Evolutionary conservation across 2,329 filamentous ascomycete genomes (phyloP).

Genomic region (Penicillium sp.): DNA sequence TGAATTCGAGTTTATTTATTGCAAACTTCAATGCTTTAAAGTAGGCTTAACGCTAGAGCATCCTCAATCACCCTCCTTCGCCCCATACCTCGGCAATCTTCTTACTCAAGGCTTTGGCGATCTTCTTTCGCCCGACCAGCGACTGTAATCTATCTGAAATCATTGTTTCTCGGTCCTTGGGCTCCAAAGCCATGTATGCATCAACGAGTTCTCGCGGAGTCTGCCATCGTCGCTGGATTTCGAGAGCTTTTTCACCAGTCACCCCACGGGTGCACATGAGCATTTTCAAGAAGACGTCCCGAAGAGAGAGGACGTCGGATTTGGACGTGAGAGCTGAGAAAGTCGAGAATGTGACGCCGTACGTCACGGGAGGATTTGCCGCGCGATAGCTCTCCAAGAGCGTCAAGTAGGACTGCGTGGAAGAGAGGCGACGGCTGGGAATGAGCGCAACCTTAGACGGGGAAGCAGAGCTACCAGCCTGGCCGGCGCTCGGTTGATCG

Average conservation of each 20-base stretch:
- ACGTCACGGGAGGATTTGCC: constrained; percentile 47
- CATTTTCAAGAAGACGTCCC: constrained; percentile 79
- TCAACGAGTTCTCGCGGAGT: constrained; percentile 70
- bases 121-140: constrained; percentile 66
- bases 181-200: constrained; percentile 58
- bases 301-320: constrained; percentile 68
- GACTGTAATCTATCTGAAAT: constrained; percentile 56
- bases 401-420: constrained; percentile 64
- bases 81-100: constrained; percentile 74
- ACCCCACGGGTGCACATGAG: constrained; percentile 75
- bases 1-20: too few relatives aligned
- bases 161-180: constrained; percentile 59
- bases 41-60: too few relatives aligned
- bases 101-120: constrained; percentile 62
- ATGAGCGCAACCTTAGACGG: constrained; percentile 49
- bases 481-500: constrained; percentile 8
- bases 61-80: constrained; percentile 16
- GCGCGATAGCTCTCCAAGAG: constrained; percentile 59
- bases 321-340: constrained; percentile 73
- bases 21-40: too few relatives aligned
- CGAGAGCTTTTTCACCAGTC: constrained; percentile 72
- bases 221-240: constrained; percentile 75
- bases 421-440: constrained; percentile 59
- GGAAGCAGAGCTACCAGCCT: constrained; percentile 43
- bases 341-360: constrained; percentile 66